Evolutionary conservation across 345 rosid genomes (phyloP).

Genomic region (Populus alba): DNA sequence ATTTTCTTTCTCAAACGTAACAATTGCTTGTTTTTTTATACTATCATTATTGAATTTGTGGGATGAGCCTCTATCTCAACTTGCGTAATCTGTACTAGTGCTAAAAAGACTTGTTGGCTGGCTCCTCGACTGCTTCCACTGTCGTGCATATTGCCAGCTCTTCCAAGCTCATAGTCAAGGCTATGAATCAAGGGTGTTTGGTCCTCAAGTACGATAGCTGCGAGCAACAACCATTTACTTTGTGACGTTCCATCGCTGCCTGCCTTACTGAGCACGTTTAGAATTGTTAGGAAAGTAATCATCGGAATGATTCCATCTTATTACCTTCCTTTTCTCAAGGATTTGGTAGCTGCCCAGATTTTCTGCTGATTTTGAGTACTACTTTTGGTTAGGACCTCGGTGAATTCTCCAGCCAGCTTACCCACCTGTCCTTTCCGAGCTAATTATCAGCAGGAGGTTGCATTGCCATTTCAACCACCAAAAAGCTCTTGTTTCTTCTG

Average conservation of each 20-base stretch:
- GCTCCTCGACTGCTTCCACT: background rate
- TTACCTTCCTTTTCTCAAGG: background rate
- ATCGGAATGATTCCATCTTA: constrained; percentile 13
- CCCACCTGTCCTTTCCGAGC: constrained; percentile 1
- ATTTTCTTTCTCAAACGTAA: background rate
- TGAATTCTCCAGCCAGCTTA: background rate
- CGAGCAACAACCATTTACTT: background rate
- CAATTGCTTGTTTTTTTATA: constrained; percentile 1
- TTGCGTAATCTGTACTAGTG: background rate
- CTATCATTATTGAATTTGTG: background rate
- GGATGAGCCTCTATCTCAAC: background rate
- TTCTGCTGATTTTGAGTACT: background rate
- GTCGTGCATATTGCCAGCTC: background rate
- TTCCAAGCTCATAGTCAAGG: background rate
- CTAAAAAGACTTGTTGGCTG: background rate
- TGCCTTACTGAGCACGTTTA: constrained; percentile 2
- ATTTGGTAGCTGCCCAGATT: constrained; percentile 5
- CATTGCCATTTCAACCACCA: constrained; percentile 27
- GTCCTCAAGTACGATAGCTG: constrained; percentile 1
- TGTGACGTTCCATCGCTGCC: background rate
- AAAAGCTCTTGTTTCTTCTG: constrained; percentile 17
- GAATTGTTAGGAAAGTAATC: constrained; percentile 7
- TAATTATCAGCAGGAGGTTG: background rate
- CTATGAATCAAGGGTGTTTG: background rate
- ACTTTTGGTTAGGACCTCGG: background rate